Evolutionary conservation across 1,284 basidiomycete genomes (phyloP).

Genomic region (Trametes pubescens): DNA sequence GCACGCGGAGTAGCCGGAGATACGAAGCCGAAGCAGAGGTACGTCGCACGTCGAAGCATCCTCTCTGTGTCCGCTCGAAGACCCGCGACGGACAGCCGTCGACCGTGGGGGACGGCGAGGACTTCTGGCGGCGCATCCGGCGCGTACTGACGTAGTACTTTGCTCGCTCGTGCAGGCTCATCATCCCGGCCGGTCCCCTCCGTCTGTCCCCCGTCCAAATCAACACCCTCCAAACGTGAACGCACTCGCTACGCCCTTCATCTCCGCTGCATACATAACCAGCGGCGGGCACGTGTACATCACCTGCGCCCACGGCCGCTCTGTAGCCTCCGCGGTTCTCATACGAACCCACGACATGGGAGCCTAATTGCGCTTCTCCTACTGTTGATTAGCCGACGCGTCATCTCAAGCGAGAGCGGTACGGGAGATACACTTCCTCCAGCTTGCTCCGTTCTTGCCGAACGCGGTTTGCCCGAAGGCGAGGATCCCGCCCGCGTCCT

Average conservation of each 20-base stretch:
- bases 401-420: conserved; percentile 4
- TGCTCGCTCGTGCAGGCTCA: not conserved
- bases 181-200: not conserved
- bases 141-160: not conserved
- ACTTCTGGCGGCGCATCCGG: not conserved
- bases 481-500: conserved; percentile 9
- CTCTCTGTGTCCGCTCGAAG: conserved; percentile 1
- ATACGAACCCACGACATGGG: conserved; percentile 18
- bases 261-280: conserved; percentile 21
- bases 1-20: conserved; percentile 9
- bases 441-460: conserved; percentile 21
- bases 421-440: conserved; percentile 2
- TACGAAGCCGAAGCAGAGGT: conserved; percentile 9
- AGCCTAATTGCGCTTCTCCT: conserved; percentile 13
- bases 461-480: conserved; percentile 8
- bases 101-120: conserved; percentile 9
- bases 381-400: conserved; percentile 17
- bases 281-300: conserved; percentile 21
- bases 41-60: conserved; percentile 11
- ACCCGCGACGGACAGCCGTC: conserved; percentile 6
- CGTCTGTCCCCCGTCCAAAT: conserved; percentile 6
- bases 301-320: conserved; percentile 23
- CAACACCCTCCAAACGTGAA: conserved; percentile 19
- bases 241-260: conserved; percentile 22
- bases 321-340: conserved; percentile 21